Evolutionary conservation across 257 asterid species (phyloP).

Genomic region (Jasminum sambac): DNA sequence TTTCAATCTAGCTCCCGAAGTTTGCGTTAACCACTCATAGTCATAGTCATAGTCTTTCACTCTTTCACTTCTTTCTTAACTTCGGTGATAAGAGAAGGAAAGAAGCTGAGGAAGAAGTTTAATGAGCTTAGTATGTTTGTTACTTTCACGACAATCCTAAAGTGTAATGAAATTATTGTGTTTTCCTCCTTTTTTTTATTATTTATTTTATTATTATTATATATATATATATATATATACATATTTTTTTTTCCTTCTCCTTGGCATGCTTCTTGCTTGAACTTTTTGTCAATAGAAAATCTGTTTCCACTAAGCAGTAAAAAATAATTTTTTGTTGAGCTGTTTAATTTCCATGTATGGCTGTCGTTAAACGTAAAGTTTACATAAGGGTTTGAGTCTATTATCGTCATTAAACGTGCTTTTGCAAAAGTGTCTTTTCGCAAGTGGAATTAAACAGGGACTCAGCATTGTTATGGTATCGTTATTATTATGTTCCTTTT

Average conservation of each 20-base stretch:
- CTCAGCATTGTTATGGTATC: constrained; percentile 32
- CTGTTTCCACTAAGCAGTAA: constrained; percentile 14
- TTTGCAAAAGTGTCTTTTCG: constrained; percentile 40
- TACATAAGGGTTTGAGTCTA: constrained; percentile 25
- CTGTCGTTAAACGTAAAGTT: constrained; percentile 30
- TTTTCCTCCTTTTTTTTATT: too few relatives aligned
- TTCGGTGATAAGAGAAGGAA: neutral
- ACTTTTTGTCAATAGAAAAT: constrained; percentile 4
- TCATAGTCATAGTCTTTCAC: neutral
- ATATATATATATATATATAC: too few relatives aligned
- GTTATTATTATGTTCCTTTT: constrained; percentile 49
- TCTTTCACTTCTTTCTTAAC: constrained; percentile 11
- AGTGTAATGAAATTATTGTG: constrained; percentile 9
- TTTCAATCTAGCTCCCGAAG: neutral
- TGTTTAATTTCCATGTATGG: constrained; percentile 24
- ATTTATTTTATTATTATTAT: too few relatives aligned
- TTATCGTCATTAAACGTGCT: constrained; percentile 34
- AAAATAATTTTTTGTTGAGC: constrained; percentile 20
- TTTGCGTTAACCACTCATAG: neutral
- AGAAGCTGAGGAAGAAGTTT: constrained; percentile 9
- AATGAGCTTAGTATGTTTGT: neutral
- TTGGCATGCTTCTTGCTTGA: neutral
- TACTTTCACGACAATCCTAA: constrained; percentile 12
- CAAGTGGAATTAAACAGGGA: constrained; percentile 32
- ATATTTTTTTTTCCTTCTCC: too few relatives aligned